These are phyloP conservation scores for Barbarea vulgaris DNA, from an alignment of 345 rosid species.

Conservation along the genomic window DNA sequence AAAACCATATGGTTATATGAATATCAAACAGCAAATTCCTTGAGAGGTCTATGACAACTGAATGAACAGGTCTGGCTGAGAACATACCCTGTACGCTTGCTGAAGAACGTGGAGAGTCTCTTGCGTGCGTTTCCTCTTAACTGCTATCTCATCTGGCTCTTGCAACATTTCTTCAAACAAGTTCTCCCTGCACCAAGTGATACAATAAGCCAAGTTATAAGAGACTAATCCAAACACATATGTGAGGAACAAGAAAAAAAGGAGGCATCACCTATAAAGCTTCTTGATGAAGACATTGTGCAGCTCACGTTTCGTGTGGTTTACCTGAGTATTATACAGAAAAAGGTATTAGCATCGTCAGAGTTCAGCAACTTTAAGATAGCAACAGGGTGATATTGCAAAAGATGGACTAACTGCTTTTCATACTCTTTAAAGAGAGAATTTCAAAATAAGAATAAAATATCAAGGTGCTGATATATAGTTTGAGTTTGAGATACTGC, in stretches of 20 bases:
- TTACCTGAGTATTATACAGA: constrained; percentile 58
- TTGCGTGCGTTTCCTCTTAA: constrained; percentile 79
- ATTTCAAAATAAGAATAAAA: background rate
- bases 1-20: constrained; percentile 1
- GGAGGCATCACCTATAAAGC: constrained; percentile 77
- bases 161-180: constrained; percentile 98
- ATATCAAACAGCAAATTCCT: background rate
- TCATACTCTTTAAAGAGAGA: background rate
- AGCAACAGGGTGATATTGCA: background rate
- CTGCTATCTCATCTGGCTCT: constrained; percentile 91
- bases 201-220: background rate
- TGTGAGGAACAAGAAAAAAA: background rate
- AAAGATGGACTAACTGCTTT: constrained; percentile 1
- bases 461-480: constrained; percentile 11
- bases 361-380: background rate
- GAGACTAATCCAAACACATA: constrained; percentile 20
- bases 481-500: background rate
- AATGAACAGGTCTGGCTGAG: background rate
- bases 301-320: constrained; percentile 93
- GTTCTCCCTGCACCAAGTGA: constrained; percentile 68
- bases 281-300: constrained; percentile 92
- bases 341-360: constrained; percentile 25
- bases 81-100: constrained; percentile 87
- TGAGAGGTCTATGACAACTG: background rate
- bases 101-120: constrained; percentile 87